Evolutionary conservation across 108 stramenopile species (phyloP), one percentile per base, ranked within the genome.

Genomic region (Skeletonema potamos): DNA sequence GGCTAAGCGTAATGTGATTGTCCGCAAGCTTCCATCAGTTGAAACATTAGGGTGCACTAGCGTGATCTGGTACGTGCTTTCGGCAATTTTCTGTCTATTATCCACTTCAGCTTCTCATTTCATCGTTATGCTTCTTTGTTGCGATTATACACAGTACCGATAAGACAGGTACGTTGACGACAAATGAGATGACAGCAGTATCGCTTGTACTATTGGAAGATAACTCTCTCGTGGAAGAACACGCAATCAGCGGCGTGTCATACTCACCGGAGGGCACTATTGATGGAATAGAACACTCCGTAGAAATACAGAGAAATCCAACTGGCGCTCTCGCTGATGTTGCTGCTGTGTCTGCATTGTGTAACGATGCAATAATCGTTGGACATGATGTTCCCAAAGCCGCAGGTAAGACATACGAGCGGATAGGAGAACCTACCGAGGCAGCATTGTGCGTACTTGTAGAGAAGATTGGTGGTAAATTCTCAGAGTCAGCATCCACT

Each of bases 91-190:
- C 6, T 26, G 58, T 27, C 13, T 28, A 11, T 6, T 24, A 27
- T 24, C 18, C 6, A 12, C 26, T 2, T 58, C 2, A 15, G 18
- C 3, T 27, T 3, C 27, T 58, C 3, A 5, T 58, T 27, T 58
- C 24, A 26, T 58, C 2, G 24, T 58, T 1, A 7, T 26, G 24
- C 24, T 12, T 2, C 27, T 26, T 3, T 26, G 12, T 22, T 58
- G n/a, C n/a, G n/a, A n/a, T n/a, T n/a, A n/a, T n/a, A n/a, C n/a
- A n/a, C n/a, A n/a, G 48, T 51, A 91, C 90, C 26, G 99, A 99
- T 86, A 99, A 99, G 77, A 99, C 99, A 6, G 99, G 99, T 29
- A 99, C 99, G 12, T 79, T 99, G 3, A 99, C 99, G 1, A 94
- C 96, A 44, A 98, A 98, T 84, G 90, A 95, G 79, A 98, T 98